These are phyloP conservation scores for Buxus sempervirens DNA, from an alignment of 164 flowering plant genomes.

Conservation along the genomic window DNA sequence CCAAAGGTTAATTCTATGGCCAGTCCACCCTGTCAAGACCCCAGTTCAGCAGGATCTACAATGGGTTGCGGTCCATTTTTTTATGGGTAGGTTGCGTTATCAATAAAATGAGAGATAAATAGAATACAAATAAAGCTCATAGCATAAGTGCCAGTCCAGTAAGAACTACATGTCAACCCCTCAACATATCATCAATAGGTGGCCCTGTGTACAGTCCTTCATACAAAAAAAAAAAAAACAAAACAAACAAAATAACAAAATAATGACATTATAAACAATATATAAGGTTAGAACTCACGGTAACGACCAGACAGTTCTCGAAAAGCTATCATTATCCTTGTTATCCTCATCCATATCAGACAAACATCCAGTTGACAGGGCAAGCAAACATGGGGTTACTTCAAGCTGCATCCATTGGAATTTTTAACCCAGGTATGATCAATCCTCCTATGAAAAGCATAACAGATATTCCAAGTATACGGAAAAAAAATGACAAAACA, in stretches of 20 bases:
- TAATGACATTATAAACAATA: neutral
- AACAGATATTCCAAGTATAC: neutral
- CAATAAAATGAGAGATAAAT: too few relatives aligned
- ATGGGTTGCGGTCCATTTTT: too few relatives aligned
- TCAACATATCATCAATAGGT: too few relatives aligned
- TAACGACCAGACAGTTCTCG: slow-evolving; percentile 67
- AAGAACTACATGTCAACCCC: too few relatives aligned
- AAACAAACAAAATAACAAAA: neutral
- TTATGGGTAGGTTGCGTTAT: too few relatives aligned
- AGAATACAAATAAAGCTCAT: too few relatives aligned
- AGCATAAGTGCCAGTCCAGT: too few relatives aligned
- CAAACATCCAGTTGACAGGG: slow-evolving; percentile 36
- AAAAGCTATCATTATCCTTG: slow-evolving; percentile 28
- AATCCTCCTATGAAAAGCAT: slow-evolving; percentile 1
- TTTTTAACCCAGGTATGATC: neutral
- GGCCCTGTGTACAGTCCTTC: too few relatives aligned
- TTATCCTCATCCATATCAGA: slow-evolving; percentile 17
- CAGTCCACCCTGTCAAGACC: too few relatives aligned
- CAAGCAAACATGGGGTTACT: slow-evolving; percentile 81
- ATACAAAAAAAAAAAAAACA: too few relatives aligned
- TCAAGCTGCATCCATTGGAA: slow-evolving; percentile 59
- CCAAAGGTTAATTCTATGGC: too few relatives aligned
- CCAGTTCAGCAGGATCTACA: too few relatives aligned
- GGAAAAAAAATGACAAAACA: neutral
- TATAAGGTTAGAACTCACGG: slow-evolving; percentile 58